These are phyloP conservation scores for Maudiozyma barnettii DNA, from an alignment of 805 yeast species.

Conservation along the genomic window DNA sequence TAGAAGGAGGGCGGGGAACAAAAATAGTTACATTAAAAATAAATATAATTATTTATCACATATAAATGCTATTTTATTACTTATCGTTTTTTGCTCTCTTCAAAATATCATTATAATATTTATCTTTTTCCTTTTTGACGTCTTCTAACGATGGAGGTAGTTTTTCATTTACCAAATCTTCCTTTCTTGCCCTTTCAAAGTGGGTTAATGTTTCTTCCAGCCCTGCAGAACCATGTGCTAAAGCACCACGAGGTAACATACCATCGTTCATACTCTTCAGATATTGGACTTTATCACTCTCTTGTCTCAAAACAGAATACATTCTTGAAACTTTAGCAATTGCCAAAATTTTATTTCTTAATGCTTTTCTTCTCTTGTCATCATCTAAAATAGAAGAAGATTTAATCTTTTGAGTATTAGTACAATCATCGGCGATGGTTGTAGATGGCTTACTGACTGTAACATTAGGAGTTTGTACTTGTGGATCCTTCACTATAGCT, in stretches of 20 bases:
- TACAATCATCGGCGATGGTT: neutral
- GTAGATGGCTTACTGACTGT: neutral
- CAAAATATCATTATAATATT: conserved; percentile 28
- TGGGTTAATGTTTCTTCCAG: conserved; percentile 56
- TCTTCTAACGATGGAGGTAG: conserved; percentile 75
- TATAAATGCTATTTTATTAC: no score
- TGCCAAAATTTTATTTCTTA: conserved; percentile 83
- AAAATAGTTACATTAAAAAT: no score
- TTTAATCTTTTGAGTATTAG: neutral
- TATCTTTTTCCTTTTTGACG: conserved; percentile 35
- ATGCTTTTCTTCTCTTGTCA: conserved; percentile 38
- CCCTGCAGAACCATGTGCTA: conserved; percentile 76
- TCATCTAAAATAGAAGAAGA: conserved; percentile 13
- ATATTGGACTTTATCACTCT: conserved; percentile 75
- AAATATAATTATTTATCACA: neutral
- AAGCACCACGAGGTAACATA: conserved; percentile 75
- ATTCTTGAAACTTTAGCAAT: conserved; percentile 93
- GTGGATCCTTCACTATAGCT: conserved; percentile 1
- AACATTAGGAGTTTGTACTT: neutral
- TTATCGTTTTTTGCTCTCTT: conserved; percentile 2
- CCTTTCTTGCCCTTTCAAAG: conserved; percentile 74
- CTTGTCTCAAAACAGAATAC: conserved; percentile 82
- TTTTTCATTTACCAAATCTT: conserved; percentile 77
- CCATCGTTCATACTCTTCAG: conserved; percentile 67
- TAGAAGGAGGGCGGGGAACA: neutral